Conservation (phyloP, 2,329 filamentous ascomycete species). For the Verticillium albo-atrum region DNA sequence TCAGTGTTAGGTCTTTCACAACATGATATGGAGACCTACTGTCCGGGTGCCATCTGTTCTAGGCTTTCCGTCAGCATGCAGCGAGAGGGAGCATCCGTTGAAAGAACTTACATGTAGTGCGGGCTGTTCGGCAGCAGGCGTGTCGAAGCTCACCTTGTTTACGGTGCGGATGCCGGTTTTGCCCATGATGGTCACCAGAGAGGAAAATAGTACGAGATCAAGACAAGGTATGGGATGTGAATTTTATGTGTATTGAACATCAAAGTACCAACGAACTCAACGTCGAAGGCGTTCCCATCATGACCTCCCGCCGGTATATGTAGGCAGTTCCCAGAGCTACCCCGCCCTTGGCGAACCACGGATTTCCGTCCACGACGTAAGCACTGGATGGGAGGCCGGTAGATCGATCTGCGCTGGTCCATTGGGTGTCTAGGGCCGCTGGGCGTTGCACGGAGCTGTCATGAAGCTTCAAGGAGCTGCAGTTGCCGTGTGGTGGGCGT, state of each 20-base stretch:
- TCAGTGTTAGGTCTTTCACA: neutral
- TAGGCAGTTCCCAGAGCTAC: constrained; percentile 3
- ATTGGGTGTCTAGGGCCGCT: no score
- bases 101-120: constrained; percentile 62
- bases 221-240: no score
- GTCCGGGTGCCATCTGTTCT: constrained; percentile 94
- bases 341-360: constrained; percentile 8
- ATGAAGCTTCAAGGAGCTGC: no score
- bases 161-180: constrained; percentile 58
- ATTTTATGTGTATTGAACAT: no score
- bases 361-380: neutral
- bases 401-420: neutral
- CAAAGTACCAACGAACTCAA: neutral
- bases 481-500: neutral
- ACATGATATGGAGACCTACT: constrained; percentile 45
- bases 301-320: constrained; percentile 4
- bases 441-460: neutral
- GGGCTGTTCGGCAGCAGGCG: constrained; percentile 64
- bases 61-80: neutral
- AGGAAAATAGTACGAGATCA: neutral
- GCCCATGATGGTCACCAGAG: constrained; percentile 50
- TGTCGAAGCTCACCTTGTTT: constrained; percentile 68
- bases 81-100: neutral
- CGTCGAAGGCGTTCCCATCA: no score
- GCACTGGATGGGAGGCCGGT: neutral